Evolutionary conservation across 441 rosid species (phyloP).

Genomic region (Erodium texanum): DNA sequence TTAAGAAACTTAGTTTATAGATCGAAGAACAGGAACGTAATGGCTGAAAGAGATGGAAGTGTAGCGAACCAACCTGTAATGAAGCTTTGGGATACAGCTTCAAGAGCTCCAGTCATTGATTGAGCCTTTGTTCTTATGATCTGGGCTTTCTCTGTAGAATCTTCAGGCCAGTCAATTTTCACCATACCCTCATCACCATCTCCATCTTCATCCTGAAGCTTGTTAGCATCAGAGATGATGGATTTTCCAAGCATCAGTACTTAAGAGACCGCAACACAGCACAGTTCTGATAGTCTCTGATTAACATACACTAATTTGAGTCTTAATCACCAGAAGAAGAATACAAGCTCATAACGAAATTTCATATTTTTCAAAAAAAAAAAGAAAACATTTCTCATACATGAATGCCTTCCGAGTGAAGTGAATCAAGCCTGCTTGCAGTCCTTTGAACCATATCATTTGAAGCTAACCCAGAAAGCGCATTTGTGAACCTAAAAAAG

Average conservation of each 20-base stretch:
- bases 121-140: slow-evolving; percentile 58
- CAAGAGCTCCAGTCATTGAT: slow-evolving; percentile 59
- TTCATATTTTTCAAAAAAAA: slow-evolving; percentile 12
- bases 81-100: slow-evolving; percentile 75
- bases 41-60: not conserved
- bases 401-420: slow-evolving; percentile 96
- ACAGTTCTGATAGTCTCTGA: slow-evolving; percentile 95
- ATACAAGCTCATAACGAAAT: not conserved
- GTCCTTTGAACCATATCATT: slow-evolving; percentile 79
- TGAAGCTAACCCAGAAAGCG: slow-evolving; percentile 48
- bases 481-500: slow-evolving; percentile 67
- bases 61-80: slow-evolving; percentile 56
- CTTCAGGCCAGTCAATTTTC: slow-evolving; percentile 83
- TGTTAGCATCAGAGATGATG: slow-evolving; percentile 55
- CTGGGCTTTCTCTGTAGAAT: slow-evolving; percentile 76
- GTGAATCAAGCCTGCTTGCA: slow-evolving; percentile 72
- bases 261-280: slow-evolving; percentile 81
- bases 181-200: slow-evolving; percentile 37
- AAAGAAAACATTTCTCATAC: slow-evolving; percentile 38
- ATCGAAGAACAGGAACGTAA: not conserved
- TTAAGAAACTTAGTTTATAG: not conserved
- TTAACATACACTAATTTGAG: slow-evolving; percentile 18
- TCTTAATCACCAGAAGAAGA: not conserved
- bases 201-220: slow-evolving; percentile 55
- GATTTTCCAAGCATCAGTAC: slow-evolving; percentile 74